These are phyloP conservation scores for Coccomyxa sp. DNA, from an alignment of 139 green algal species.

Conservation along the genomic window DNA sequence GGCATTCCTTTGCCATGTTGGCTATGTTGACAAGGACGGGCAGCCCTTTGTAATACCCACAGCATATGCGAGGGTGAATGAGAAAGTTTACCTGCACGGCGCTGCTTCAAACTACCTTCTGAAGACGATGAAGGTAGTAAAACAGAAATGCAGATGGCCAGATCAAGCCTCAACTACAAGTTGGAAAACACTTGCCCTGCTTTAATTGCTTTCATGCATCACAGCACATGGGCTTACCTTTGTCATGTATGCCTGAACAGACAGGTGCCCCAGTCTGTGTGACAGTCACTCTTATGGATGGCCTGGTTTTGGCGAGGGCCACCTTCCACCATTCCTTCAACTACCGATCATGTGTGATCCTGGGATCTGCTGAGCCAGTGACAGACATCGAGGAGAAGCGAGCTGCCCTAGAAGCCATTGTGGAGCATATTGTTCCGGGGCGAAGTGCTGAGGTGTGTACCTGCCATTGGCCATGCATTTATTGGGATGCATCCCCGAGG, in stretches of 20 bases:
- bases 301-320: constrained; percentile 6
- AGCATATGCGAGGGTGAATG: background rate
- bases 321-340: constrained; percentile 18
- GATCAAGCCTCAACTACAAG: too few relatives aligned
- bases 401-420: constrained; percentile 1
- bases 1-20: background rate
- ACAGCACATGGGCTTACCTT: background rate
- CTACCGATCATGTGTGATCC: constrained; percentile 5
- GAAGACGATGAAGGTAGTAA: background rate
- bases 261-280: constrained; percentile 9
- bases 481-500: background rate
- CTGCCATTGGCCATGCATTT: background rate
- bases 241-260: constrained; percentile 5
- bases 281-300: constrained; percentile 20
- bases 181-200: background rate
- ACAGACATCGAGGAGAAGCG: constrained; percentile 15
- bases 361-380: constrained; percentile 6
- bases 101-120: background rate
- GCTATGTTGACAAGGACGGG: background rate
- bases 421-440: constrained; percentile 15
- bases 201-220: background rate
- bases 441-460: background rate
- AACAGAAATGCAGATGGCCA: background rate
- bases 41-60: background rate
- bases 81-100: background rate